These are phyloP conservation scores for Plantago elongata DNA, from an alignment of 257 asterid species.

Conservation along the genomic window DNA sequence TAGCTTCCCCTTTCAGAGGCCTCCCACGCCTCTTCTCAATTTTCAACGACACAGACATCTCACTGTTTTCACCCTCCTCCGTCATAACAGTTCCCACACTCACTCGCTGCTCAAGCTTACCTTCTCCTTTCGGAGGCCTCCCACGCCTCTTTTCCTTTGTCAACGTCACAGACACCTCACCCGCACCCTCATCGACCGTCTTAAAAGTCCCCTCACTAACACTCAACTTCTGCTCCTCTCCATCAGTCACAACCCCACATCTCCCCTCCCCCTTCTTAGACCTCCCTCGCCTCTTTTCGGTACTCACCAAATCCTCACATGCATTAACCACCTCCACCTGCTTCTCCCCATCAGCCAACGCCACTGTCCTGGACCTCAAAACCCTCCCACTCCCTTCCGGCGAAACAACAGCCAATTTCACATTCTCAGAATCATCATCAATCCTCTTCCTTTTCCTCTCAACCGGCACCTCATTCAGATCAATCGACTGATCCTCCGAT, in stretches of 20 bases:
- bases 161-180: slow-evolving; percentile 5
- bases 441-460: slow-evolving; percentile 47
- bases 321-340: background rate
- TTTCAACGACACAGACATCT: slow-evolving; percentile 5
- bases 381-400: slow-evolving; percentile 46
- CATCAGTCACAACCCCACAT: slow-evolving; percentile 12
- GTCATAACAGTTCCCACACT: background rate
- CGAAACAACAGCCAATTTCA: slow-evolving; percentile 26
- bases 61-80: slow-evolving; percentile 15
- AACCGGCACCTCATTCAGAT: slow-evolving; percentile 44
- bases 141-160: slow-evolving; percentile 17
- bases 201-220: background rate
- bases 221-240: background rate
- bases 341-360: slow-evolving; percentile 4
- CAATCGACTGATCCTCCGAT: slow-evolving; percentile 40
- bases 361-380: slow-evolving; percentile 68
- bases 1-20: slow-evolving; percentile 20
- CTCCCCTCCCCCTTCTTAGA: slow-evolving; percentile 20
- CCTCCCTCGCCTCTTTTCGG: slow-evolving; percentile 20
- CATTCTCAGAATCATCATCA: slow-evolving; percentile 24
- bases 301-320: background rate
- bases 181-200: slow-evolving; percentile 10
- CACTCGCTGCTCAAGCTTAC: slow-evolving; percentile 14
- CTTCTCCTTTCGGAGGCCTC: slow-evolving; percentile 22
- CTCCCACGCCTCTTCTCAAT: slow-evolving; percentile 21